phyloP scores from a whole-genome alignment of 164 flowering plant species.

The Cinnamomum micranthum region DNA sequence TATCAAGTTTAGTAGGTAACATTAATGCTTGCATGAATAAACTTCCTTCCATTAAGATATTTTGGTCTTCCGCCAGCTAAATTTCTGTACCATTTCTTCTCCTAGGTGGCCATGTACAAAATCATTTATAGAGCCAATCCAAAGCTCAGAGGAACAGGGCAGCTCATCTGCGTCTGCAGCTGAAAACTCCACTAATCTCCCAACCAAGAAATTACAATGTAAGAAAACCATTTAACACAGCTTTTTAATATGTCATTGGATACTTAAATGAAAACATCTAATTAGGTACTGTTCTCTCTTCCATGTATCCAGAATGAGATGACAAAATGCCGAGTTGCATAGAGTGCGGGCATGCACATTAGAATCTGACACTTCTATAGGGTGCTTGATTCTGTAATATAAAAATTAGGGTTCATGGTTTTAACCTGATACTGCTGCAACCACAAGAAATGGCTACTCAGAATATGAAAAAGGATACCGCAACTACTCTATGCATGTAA shows the following conservation, averaged over 20 bases:
- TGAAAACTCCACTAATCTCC: constrained; percentile 22
- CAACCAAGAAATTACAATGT: constrained; percentile 26
- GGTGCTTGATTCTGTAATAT: no score
- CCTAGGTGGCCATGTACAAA: constrained; percentile 49
- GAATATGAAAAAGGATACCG: no score
- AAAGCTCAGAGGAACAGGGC: constrained; percentile 35
- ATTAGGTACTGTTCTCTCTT: no score
- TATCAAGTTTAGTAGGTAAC: constrained; percentile 55
- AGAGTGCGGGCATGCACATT: no score
- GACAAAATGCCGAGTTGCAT: no score
- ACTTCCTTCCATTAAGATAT: not conserved
- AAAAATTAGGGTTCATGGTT: no score
- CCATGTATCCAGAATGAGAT: no score
- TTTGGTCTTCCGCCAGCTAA: not conserved
- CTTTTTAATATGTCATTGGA: not conserved
- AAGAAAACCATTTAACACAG: constrained; percentile 24
- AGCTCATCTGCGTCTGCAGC: constrained; percentile 23
- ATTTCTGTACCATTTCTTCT: not conserved
- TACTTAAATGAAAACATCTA: no score
- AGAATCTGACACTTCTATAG: no score
- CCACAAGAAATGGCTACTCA: no score
- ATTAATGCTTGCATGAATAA: constrained; percentile 2
- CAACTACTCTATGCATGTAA: no score
- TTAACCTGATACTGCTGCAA: no score
- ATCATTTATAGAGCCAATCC: constrained; percentile 44